Evolutionary conservation across 1,284 basidiomycete genomes (phyloP).

Genomic region (Trichosporon coremiiforme): DNA sequence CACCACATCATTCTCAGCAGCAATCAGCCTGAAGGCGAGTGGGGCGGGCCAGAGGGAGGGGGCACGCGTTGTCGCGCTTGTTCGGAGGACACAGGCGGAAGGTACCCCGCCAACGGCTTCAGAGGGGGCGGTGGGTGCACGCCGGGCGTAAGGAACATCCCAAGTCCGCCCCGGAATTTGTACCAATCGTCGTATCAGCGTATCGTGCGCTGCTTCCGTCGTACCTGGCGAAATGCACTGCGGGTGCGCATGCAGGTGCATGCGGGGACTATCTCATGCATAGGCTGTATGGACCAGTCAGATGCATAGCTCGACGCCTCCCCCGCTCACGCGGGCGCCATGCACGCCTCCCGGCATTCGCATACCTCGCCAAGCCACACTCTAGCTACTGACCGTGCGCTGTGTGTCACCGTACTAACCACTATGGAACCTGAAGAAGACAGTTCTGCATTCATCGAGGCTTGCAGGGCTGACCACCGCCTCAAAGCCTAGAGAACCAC

Average conservation of each 20-base stretch:
- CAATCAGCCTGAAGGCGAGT: neutral
- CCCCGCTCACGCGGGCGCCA: neutral
- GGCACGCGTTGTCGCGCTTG: too few species aligned
- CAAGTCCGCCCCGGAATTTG: conserved; percentile 9
- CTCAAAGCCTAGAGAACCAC: neutral
- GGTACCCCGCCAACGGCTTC: neutral
- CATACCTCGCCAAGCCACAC: conserved; percentile 3
- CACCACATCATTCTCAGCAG: too few species aligned
- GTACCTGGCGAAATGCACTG: too few species aligned
- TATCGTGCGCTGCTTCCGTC: neutral
- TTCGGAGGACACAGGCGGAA: neutral
- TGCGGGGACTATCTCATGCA: too few species aligned
- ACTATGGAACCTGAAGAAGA: too few species aligned
- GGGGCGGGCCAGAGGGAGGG: neutral
- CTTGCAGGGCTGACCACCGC: neutral
- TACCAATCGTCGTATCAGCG: neutral
- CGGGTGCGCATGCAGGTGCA: too few species aligned
- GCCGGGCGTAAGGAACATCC: neutral
- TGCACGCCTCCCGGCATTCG: neutral
- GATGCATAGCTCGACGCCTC: too few species aligned
- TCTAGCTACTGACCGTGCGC: neutral
- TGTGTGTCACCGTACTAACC: neutral
- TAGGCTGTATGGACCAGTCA: too few species aligned
- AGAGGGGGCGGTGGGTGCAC: too few species aligned
- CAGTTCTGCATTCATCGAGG: neutral